Evolutionary conservation across 192 early-diverging fungal species (phyloP).

Genomic region (Podila minutissima): DNA sequence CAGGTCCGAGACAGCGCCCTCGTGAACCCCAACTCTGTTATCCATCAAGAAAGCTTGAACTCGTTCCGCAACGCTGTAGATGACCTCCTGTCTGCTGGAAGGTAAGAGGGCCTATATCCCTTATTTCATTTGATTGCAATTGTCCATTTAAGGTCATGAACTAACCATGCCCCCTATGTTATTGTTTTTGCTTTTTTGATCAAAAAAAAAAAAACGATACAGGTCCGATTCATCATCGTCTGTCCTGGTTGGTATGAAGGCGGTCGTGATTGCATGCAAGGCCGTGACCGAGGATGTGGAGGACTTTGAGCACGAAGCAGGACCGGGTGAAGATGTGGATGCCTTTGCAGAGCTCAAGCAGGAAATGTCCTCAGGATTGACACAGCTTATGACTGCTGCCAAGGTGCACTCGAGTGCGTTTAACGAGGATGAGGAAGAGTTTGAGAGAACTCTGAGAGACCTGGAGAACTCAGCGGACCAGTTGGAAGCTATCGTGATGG

Average conservation of each 20-base stretch:
- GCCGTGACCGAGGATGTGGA: slow-evolving; percentile 87
- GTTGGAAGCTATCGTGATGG: slow-evolving; percentile 82
- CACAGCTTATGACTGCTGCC: slow-evolving; percentile 75
- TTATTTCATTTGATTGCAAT: neutral
- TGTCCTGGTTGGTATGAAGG: slow-evolving; percentile 86
- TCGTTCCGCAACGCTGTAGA: slow-evolving; percentile 72
- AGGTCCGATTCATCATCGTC: slow-evolving; percentile 74
- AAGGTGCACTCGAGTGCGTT: slow-evolving; percentile 81
- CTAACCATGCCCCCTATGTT: too few relatives aligned
- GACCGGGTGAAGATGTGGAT: slow-evolving; percentile 54
- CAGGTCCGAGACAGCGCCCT: slow-evolving; percentile 72
- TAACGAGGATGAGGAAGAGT: slow-evolving; percentile 59
- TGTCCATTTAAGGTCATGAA: neutral
- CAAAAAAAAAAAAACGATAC: neutral
- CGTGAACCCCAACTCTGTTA: slow-evolving; percentile 71
- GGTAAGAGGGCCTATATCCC: slow-evolving; percentile 48
- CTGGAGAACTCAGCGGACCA: slow-evolving; percentile 85
- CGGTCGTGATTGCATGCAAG: slow-evolving; percentile 85
- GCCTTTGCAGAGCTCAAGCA: slow-evolving; percentile 65
- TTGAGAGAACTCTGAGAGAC: slow-evolving; percentile 67
- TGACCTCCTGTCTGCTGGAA: slow-evolving; percentile 77
- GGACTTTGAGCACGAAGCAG: slow-evolving; percentile 66
- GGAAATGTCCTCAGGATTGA: slow-evolving; percentile 70
- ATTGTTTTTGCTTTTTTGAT: too few relatives aligned
- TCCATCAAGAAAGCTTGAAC: slow-evolving; percentile 70